Base-by-base conservation (phyloP, 1,284 basidiomycete species). In the Serendipita sp. region DNA sequence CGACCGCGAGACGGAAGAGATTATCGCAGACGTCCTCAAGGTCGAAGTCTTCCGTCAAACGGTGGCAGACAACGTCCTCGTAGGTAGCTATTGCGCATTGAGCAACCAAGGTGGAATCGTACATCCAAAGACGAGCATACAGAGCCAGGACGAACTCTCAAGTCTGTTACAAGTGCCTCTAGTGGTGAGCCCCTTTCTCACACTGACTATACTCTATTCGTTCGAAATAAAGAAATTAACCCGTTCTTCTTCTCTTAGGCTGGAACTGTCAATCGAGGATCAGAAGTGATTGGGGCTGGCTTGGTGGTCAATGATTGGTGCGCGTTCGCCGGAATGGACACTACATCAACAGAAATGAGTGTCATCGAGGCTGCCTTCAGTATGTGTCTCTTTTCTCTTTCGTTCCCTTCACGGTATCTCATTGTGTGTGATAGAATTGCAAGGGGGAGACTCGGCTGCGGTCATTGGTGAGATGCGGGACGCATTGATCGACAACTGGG, bases 31-130 rank as follows among this genome's bases (percentile, higher is more conserved):
- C 74, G 93, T 97, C 10, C 82, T 99, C 68, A 97, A 98, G 75
- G 96, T 99, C 65, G 96, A 99, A 74, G 96, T 99, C 3, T 99
- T 99, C 79, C 81, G 95, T 61, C 95, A 99, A 74, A 99, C 94
- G 10, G 82, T 99, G 67, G 95, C 95, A 10, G 87, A 91, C 70
- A 98, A 99, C 74, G 93, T 95, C 58, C 84, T 99, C 60, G 95
- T 99, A 41, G 96, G 96, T 55, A 90, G 86, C 66, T 99, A 99
- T 74, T 93, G 91, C 71, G 91, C 86, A 61, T 84, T 99, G 70
- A 89, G 91, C 53, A 99, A 99, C 74, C 88, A 97, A 76, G 96
- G 96, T 62, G 95, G 94, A 10, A 80, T 99, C 53, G 96, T 98
- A 0, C 96, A 99, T 73, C 95, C 96, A 22, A 92, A 95, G 73